These are phyloP conservation scores for Stachybotrys elegans DNA, from an alignment of 2,329 filamentous ascomycete species.

Conservation along the genomic window DNA sequence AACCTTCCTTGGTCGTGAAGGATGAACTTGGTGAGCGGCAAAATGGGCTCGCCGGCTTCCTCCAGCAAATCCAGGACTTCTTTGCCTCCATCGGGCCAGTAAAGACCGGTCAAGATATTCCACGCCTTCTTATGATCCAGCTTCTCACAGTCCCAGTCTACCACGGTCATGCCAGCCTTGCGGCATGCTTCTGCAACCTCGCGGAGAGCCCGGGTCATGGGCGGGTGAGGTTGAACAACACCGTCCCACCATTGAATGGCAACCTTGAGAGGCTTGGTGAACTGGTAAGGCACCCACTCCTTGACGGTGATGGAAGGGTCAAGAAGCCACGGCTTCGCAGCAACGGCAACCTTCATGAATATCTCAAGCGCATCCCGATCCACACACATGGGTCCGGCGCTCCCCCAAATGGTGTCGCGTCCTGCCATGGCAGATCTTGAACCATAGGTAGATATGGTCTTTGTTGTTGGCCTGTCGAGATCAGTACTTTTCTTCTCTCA, in stretches of 20 bases:
- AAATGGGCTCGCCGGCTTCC: slow-evolving; percentile 50
- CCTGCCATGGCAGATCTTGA: slow-evolving; percentile 23
- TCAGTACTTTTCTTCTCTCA: no score
- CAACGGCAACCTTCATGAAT: slow-evolving; percentile 26
- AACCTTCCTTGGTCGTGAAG: slow-evolving; percentile 46
- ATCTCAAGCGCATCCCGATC: slow-evolving; percentile 28
- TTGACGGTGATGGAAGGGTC: slow-evolving; percentile 26
- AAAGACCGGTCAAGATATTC: slow-evolving; percentile 38
- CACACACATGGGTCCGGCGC: slow-evolving; percentile 27
- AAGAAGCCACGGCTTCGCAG: slow-evolving; percentile 25
- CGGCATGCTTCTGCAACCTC: slow-evolving; percentile 46
- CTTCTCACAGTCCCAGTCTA: slow-evolving; percentile 47
- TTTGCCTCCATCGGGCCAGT: slow-evolving; percentile 57
- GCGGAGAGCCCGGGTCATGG: slow-evolving; percentile 50
- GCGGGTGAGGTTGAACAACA: slow-evolving; percentile 55
- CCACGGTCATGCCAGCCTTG: slow-evolving; percentile 45
- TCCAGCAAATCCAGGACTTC: slow-evolving; percentile 45
- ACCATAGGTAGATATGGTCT: slow-evolving; percentile 22
- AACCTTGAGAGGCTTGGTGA: slow-evolving; percentile 47
- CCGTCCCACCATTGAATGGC: slow-evolving; percentile 56
- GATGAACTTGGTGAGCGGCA: slow-evolving; percentile 55
- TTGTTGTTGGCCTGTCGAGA: slow-evolving; percentile 21
- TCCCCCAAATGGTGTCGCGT: slow-evolving; percentile 28
- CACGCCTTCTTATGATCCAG: slow-evolving; percentile 47
- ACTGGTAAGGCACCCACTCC: slow-evolving; percentile 28